Base-by-base conservation (phyloP, 2,329 filamentous ascomycete species). In the Penicillium sp. region DNA sequence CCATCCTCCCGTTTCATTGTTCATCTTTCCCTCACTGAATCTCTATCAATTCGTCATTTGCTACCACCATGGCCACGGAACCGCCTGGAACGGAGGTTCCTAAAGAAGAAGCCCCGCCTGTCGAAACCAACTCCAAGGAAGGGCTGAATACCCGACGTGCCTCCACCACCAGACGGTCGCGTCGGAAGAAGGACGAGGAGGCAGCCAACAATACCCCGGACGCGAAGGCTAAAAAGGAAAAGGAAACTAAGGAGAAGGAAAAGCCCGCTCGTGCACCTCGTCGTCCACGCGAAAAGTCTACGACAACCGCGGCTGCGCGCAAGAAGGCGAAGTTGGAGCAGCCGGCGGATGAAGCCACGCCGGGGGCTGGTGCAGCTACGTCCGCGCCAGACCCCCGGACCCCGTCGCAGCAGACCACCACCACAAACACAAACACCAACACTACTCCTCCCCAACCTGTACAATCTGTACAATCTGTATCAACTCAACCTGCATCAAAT, bases 281-380 rank as follows among this genome's bases (percentile, higher is more conserved):
- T 54, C 72, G 70, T 23, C 67, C 66, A 23, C 65, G 71, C 16
- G 71, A 74, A 51, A 73, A 73, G 54, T 71, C 70, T n/a, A 66
- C 63, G 31, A 60, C 67, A 33, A 64, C 62, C 7, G 52, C 67
- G 18, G 59, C 66, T 28, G 60, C 79, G 55, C 81, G 83, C 62
- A 85, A 78, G 65, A 77, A 76, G 60, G 68, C 70, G 40, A 78
- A 77, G 65, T 62, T 76, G 46, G 76, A 78, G 64, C 63, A 50
- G 58, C 61, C 61, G 21, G 48, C 61, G 18, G 48, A 56, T 52
- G 64, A 51, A 55, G 60, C 44, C 55, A 59, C 54, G 5, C 31
- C 31, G 51, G 59, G 24, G 43, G 37, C 52, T 46, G 40, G 51
- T 36, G 37, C 45, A 34, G 46, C 37, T 18, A 16, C 56, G 39